phyloP scores from a whole-genome alignment of 2,329 filamentous ascomycete species.

The Arthrobotrys megalospora region DNA sequence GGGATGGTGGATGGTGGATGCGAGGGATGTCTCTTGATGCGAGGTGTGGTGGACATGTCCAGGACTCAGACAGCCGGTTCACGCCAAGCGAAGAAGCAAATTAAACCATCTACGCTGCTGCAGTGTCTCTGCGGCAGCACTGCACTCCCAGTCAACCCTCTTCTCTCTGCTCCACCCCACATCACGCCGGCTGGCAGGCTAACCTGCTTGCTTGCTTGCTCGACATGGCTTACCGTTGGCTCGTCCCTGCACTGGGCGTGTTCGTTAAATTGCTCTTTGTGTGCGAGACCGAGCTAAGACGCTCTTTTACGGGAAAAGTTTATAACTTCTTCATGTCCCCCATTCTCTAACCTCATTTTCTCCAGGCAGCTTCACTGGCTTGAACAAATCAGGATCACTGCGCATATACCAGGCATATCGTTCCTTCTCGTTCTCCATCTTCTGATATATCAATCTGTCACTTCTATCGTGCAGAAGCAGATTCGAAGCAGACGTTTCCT shows the following conservation, averaged over 20 bases:
- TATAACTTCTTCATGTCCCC: constrained; percentile 58
- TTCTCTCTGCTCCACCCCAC: constrained; percentile 22
- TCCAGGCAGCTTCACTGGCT: constrained; percentile 50
- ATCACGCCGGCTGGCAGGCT: constrained; percentile 16
- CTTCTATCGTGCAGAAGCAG: constrained; percentile 19
- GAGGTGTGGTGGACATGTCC: constrained; percentile 29
- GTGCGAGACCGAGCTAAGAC: constrained; percentile 40
- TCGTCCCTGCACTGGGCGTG: constrained; percentile 19
- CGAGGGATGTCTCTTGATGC: constrained; percentile 37
- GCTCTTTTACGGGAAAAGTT: constrained; percentile 48
- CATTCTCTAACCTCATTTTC: constrained; percentile 58
- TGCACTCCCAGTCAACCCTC: background rate
- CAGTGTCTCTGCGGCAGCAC: constrained; percentile 51
- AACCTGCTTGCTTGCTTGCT: constrained; percentile 19
- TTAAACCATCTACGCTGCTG: constrained; percentile 4
- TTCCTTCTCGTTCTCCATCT: background rate
- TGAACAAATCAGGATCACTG: constrained; percentile 52
- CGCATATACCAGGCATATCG: constrained; percentile 21
- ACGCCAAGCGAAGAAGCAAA: constrained; percentile 45
- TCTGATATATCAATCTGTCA: constrained; percentile 15
- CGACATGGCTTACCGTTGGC: constrained; percentile 41
- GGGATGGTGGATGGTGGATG: constrained; percentile 12
- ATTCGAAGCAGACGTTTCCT: background rate
- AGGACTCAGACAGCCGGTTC: constrained; percentile 13
- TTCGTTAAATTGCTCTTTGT: constrained; percentile 43